These are phyloP conservation scores for Penicillium silybi DNA, from an alignment of 495 filamentous ascomycete species.

Conservation along the genomic window DNA sequence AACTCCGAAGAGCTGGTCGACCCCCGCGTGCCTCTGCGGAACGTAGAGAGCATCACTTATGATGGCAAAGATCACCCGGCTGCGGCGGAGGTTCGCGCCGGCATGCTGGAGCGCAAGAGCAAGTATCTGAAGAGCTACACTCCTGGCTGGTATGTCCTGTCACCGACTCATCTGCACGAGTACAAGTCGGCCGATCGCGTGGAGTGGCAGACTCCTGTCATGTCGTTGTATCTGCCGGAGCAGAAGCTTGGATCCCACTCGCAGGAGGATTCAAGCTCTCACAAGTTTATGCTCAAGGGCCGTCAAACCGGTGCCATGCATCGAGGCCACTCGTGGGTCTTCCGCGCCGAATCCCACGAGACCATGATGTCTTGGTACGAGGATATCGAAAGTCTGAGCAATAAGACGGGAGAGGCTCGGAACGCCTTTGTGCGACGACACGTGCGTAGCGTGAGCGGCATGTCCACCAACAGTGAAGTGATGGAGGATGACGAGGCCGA, in stretches of 20 bases:
- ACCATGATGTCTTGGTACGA: constrained; percentile 97
- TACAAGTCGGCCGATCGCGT: constrained; percentile 87
- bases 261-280: constrained; percentile 76
- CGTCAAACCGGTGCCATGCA: constrained; percentile 92
- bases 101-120: constrained; percentile 93
- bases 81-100: constrained; percentile 79
- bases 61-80: constrained; percentile 89
- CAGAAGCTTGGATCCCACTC: constrained; percentile 95
- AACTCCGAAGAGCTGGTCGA: constrained; percentile 85
- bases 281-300: constrained; percentile 97
- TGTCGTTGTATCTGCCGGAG: constrained; percentile 92
- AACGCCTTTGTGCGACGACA: constrained; percentile 80
- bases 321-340: constrained; percentile 95
- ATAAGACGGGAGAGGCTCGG: constrained; percentile 84
- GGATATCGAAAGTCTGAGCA: constrained; percentile 82
- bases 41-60: constrained; percentile 81
- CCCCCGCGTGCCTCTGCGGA: constrained; percentile 72
- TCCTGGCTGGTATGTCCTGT: constrained; percentile 95
- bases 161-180: constrained; percentile 94
- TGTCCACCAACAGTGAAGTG: constrained; percentile 64
- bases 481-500: constrained; percentile 88
- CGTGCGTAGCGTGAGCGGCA: constrained; percentile 67
- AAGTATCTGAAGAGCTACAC: constrained; percentile 99
- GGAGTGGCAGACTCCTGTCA: constrained; percentile 72
- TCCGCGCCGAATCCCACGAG: constrained; percentile 89